Conservation (phyloP, 2,329 filamentous ascomycete genomes). For the Chaetomium sp. region DNA sequence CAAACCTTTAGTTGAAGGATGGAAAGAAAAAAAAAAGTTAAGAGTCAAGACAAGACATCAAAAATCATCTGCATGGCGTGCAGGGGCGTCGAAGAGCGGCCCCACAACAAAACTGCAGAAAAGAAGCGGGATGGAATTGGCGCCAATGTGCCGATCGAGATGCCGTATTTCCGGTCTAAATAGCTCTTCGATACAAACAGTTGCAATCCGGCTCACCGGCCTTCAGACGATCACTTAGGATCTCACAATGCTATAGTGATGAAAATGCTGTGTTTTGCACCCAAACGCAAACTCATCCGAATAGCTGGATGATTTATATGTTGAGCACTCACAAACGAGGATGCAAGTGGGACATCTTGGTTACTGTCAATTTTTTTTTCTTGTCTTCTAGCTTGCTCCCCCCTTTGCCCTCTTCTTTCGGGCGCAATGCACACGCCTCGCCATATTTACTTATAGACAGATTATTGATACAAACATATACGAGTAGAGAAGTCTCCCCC, state of each 20-base stretch:
- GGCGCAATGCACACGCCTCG: conserved; percentile 1
- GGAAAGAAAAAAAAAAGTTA: too few relatives aligned
- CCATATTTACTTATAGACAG: conserved; percentile 12
- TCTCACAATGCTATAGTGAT: too few relatives aligned
- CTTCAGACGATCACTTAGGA: too few relatives aligned
- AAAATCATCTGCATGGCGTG: too few relatives aligned
- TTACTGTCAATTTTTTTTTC: not conserved
- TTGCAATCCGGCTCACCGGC: too few relatives aligned
- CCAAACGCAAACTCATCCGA: not conserved
- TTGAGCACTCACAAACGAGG: too few relatives aligned
- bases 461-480: conserved; percentile 14
- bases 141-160: not conserved
- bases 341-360: not conserved
- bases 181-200: too few relatives aligned
- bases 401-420: not conserved
- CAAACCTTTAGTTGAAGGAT: too few relatives aligned
- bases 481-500: conserved; percentile 9
- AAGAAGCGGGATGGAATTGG: not conserved
- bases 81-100: not conserved
- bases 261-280: too few relatives aligned
- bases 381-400: not conserved
- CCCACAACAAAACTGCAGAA: not conserved
- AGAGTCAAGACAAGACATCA: too few relatives aligned
- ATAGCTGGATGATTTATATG: too few relatives aligned
- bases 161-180: conserved; percentile 3